Base-by-base conservation (phyloP, 176 grass and related monocot genomes). In the Paspalum vaginatum region DNA sequence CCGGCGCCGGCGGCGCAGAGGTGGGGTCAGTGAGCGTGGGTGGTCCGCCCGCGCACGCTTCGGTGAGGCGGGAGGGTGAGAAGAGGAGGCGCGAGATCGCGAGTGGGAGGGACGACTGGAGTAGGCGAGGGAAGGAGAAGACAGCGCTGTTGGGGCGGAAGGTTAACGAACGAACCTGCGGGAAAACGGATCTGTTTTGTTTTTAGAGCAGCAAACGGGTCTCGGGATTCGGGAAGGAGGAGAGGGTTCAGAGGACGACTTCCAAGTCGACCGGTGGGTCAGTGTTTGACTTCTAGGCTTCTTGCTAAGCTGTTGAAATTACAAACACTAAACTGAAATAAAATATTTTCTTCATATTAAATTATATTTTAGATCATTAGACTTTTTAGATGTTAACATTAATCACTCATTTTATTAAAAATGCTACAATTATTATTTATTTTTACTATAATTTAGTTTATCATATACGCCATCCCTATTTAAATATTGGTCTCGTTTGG, bases 181-280 rank as follows among this genome's bases (percentile, higher is more conserved):
- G 83, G 84, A 69, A 74, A 79, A 65, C 84, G 66, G 83, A 37
- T 69, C 51, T 15, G 16, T 49, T 37, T 77, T 77, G 41, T 32
- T 62, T 62, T 47, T 21, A 41, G 37, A 75, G 38, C 53, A 39
- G 22, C 63, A 63, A 63, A 13, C 44, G 75, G 48, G 62, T 80
- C 78, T 80, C 42, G 74, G 16, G 57, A 77, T 46, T 66, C 16
- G 37, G 65, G 32, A 55, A 77, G 46, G n/a, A 66, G 9, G 4
- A 10, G n/a, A 6, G 42, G 18, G 66, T 56, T 13, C n/a, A 20
- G 12, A 27, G 11, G 68, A 72, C 46, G 55, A 75, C 24, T 57
- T 41, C 45, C 17, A 18, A 41, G 72, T 2, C 8, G 20, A 50
- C 41, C 7, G 60, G 25, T 0, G 7, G 24, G 75, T 50, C 61